phyloP scores from a whole-genome alignment of 345 rosid species.

The Lumnitzera racemosa region DNA sequence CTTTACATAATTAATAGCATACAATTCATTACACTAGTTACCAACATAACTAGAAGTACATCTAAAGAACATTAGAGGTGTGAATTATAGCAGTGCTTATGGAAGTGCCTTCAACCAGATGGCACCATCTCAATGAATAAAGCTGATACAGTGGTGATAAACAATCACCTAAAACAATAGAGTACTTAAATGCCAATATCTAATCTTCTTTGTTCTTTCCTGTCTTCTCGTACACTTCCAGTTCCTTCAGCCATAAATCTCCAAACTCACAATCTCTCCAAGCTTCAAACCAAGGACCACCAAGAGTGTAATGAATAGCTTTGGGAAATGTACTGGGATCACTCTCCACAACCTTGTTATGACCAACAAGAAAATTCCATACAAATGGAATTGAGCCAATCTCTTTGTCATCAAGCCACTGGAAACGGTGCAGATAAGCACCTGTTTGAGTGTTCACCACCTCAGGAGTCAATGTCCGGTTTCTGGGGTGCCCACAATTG shows the following conservation, averaged over 20 bases:
- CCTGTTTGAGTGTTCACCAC: conserved; percentile 69
- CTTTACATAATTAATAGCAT: too few species aligned
- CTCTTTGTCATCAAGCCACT: conserved; percentile 87
- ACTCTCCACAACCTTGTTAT: conserved; percentile 58
- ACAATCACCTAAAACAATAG: too few species aligned
- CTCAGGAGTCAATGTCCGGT: conserved; percentile 61
- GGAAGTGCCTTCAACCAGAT: too few species aligned
- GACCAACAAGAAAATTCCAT: conserved; percentile 98
- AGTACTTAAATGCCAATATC: not conserved
- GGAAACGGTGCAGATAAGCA: conserved; percentile 92
- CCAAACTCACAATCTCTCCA: conserved; percentile 95
- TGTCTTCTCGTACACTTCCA: conserved; percentile 43
- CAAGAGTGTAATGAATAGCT: conserved; percentile 88
- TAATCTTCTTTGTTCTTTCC: conserved; percentile 17
- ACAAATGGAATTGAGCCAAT: conserved; percentile 80
- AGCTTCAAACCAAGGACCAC: conserved; percentile 97
- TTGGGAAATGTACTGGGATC: conserved; percentile 61
- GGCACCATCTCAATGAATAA: too few species aligned
- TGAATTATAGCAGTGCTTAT: too few species aligned
- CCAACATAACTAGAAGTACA: too few species aligned
- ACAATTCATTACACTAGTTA: too few species aligned
- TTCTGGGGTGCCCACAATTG: conserved; percentile 88
- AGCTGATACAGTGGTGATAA: too few species aligned
- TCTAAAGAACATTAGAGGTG: too few species aligned
- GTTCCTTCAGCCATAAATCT: conserved; percentile 76